Evolutionary conservation across 768 basidiomycete species (phyloP).

Genomic region (Tephrocybe rancida): DNA sequence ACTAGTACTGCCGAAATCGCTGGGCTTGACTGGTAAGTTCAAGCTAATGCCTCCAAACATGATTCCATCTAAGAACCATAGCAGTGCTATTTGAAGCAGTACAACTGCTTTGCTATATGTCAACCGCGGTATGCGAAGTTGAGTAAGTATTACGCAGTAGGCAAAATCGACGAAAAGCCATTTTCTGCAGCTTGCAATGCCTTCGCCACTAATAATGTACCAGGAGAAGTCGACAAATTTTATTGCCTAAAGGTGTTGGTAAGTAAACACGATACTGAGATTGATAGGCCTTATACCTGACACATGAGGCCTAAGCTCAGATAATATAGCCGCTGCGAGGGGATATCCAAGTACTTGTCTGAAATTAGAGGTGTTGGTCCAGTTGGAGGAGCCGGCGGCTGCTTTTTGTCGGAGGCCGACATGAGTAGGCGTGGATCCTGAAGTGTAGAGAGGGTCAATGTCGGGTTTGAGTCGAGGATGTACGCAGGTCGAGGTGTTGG

Average conservation of each 20-base stretch:
- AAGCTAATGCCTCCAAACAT: slow-evolving; percentile 74
- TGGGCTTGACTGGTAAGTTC: slow-evolving; percentile 30
- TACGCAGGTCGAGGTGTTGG: not conserved
- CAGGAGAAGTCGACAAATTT: slow-evolving; percentile 75
- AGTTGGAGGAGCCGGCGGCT: slow-evolving; percentile 6
- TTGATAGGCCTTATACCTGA: slow-evolving; percentile 52
- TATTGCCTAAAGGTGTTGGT: slow-evolving; percentile 51
- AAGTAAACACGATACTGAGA: not conserved
- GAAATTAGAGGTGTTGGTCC: slow-evolving; percentile 57
- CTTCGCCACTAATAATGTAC: slow-evolving; percentile 49
- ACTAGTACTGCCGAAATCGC: slow-evolving; percentile 28
- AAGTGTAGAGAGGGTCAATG: not conserved
- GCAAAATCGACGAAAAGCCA: slow-evolving; percentile 75
- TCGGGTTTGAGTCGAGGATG: not conserved
- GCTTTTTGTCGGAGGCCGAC: slow-evolving; percentile 20
- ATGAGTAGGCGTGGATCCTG: slow-evolving; percentile 12
- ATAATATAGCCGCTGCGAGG: slow-evolving; percentile 79
- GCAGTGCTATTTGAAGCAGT: slow-evolving; percentile 57
- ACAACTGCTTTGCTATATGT: slow-evolving; percentile 67
- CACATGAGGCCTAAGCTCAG: slow-evolving; percentile 75
- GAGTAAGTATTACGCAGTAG: slow-evolving; percentile 57
- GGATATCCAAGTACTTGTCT: slow-evolving; percentile 71
- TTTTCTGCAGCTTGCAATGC: slow-evolving; percentile 54
- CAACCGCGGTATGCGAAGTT: slow-evolving; percentile 74
- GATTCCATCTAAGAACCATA: slow-evolving; percentile 69